Evolutionary conservation across 352 stramenopile genomes (phyloP), one percentile per base, ranked within the genome.

Genomic region (Globisporangium acanthophoron): DNA sequence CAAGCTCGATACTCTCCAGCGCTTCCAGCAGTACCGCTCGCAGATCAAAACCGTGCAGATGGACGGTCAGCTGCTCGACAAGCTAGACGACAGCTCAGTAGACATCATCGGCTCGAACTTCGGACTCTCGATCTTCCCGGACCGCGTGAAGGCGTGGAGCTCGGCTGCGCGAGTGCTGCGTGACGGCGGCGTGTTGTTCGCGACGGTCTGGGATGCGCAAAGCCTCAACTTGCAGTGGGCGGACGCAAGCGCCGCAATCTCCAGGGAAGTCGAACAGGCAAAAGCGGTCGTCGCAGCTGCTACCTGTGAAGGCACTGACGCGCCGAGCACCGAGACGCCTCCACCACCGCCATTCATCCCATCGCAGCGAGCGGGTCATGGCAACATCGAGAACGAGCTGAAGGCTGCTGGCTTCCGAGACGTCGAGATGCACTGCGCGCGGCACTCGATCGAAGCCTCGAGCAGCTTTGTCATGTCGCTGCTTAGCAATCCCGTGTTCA

Each of bases 71-170:
- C 29, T 56, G 21, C 54, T 82, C 45, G 56, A 72, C 11, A 61
- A 73, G 60, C 41, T 82, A 0, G 31, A 43, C 6, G 64, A 67
- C 46, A 54, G 31, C 11, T 79, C 73, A 5, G 70, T 75, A 16
- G 70, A 79, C 48, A 53, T 52, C 13, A 43, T 82, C 8, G 73
- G 73, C 33, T 82, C 73, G 35, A 81, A 76, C 54, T 78, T 81
- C 40, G 70, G 62, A 1, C 54, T 82, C 37, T 57, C 58, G 13
- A 78, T 82, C 48, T 78, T 82, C 52, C 70, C 70, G 0, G 66
- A 77, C 29, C 70, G 73, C 43, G 35, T 40, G 1, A 58, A 64
- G 45, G 73, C 59, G 20, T 79, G 65, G 68, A 35, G 31, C 6
- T 67, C 66, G 13, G 67, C 70, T 40, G 59, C 56, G 44, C 69